Base-by-base conservation (phyloP, 2,329 filamentous ascomycete species). In the Cladosporium halotolerans region DNA sequence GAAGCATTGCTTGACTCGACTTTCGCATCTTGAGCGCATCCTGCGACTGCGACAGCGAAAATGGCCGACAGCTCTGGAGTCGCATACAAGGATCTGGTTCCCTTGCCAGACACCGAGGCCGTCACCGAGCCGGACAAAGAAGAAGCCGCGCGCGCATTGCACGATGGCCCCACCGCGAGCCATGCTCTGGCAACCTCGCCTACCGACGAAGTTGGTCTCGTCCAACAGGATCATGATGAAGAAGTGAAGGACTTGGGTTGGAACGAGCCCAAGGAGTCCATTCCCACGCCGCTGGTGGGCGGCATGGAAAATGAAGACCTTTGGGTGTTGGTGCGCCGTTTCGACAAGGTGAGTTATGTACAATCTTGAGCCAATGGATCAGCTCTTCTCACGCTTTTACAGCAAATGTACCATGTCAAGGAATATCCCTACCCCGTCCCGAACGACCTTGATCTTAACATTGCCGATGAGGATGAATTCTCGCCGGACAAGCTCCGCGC, bases 381-480 rank as follows among this genome's bases (percentile, higher is more conserved):
- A 13, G 5, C 14, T 13, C 33, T 44, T 33, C 13, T 41, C 38
- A 46, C 43, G 70, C 48, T 4, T 10, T 41, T 36, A 6, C 36
- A 79, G 80, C 80, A 83, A 80, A 79, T 83, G 67, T 83, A 83
- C 66, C 78, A 82, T 70, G 86, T 93, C 60, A 89, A 87, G 66
- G 82, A 85, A 28, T 80, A 84, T 8, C 72, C 78, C 0, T 68
- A 77, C 45, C 70, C 80, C 7, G 76, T 80, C 1, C 78, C 86
- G 1, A 86, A 85, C 5, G 81, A 83, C 11, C 73, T 95, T 36
- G 89, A 95, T 67, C 77, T 95, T 55, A 89, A 90, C 60, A 85
- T 89, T 53, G 84, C 88, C 4, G 85, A 90, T 38, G 84, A 92
- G 51, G 88, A 93, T 60, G 86, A 91, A 54, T 93, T 93, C 67